These are phyloP conservation scores for Musa troglodytarum DNA, from an alignment of 176 grass and related monocot species.

Conservation along the genomic window DNA sequence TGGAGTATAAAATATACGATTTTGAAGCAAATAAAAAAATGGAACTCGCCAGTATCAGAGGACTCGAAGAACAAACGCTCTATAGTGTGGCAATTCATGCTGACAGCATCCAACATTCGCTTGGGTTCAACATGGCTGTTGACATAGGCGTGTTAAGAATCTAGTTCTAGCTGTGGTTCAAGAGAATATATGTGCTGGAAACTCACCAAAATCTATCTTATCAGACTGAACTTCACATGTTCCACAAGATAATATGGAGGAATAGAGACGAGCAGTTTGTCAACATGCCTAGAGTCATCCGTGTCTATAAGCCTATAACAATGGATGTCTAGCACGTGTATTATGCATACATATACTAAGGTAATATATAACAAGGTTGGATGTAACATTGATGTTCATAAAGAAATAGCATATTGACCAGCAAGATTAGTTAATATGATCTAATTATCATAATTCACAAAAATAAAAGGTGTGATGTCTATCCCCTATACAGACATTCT, in stretches of 20 bases:
- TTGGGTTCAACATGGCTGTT: slow-evolving; percentile 17
- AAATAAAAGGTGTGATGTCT: neutral
- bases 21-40: neutral
- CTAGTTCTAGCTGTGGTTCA: neutral
- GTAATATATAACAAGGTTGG: too few relatives aligned
- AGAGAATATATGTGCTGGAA: neutral
- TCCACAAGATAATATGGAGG: neutral
- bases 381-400: neutral
- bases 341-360: neutral
- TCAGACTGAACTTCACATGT: neutral
- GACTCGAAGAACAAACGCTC: slow-evolving; percentile 20
- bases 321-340: neutral
- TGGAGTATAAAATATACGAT: neutral
- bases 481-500: neutral
- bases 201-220: neutral
- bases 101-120: slow-evolving; percentile 19
- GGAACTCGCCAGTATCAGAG: slow-evolving; percentile 13
- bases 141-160: neutral
- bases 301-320: neutral
- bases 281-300: neutral
- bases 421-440: too few relatives aligned
- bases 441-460: too few relatives aligned
- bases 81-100: slow-evolving; percentile 1
- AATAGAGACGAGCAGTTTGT: too few relatives aligned
- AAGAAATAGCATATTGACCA: too few relatives aligned